Evolutionary conservation across 192 early-diverging fungal genomes (phyloP).

Genomic region (Funneliformis mosseae): DNA sequence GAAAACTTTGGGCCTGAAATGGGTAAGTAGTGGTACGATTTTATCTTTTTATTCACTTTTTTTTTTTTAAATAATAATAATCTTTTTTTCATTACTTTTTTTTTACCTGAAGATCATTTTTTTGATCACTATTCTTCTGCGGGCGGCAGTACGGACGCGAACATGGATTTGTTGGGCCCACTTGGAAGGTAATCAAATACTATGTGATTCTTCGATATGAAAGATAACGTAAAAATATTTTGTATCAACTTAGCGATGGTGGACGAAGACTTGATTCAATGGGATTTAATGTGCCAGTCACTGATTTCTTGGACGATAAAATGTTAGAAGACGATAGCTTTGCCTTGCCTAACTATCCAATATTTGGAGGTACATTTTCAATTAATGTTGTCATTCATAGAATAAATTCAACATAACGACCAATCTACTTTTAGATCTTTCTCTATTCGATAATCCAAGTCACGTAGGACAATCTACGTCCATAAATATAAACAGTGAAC

Average conservation of each 20-base stretch:
- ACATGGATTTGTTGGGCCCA: background rate
- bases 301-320: background rate
- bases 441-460: background rate
- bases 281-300: background rate
- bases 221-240: background rate
- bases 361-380: constrained; percentile 12
- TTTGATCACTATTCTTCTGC: background rate
- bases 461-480: background rate
- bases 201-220: background rate
- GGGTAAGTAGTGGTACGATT: background rate
- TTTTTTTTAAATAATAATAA: no score
- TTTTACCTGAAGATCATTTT: background rate
- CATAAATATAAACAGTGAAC: background rate
- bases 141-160: background rate
- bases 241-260: background rate
- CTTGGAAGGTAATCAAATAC: background rate
- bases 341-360: background rate
- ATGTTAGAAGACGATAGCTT: background rate
- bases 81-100: no score
- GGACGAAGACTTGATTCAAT: background rate
- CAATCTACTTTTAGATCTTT: background rate
- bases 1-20: background rate
- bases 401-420: background rate
- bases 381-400: background rate
- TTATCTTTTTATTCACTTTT: no score